Conservation (phyloP, 176 grass and related monocot species). For the Carex cristatella region DNA sequence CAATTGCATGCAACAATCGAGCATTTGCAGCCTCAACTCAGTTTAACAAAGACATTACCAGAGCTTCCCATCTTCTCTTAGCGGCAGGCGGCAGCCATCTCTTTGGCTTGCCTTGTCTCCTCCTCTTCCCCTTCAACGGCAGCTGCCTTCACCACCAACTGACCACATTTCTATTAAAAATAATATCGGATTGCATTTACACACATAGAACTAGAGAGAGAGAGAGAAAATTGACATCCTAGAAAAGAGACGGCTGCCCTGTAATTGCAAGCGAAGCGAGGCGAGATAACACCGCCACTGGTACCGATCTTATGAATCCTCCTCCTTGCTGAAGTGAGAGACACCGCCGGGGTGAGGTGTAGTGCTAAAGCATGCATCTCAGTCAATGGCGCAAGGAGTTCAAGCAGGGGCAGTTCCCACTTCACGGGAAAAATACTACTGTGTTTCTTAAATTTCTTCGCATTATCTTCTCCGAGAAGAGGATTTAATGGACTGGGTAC, state of each 20-base stretch:
- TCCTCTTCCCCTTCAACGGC: conserved; percentile 58
- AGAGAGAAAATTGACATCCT: background rate
- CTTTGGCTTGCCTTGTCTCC: conserved; percentile 72
- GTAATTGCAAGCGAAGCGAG: background rate
- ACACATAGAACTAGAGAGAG: background rate
- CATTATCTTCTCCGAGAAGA: background rate
- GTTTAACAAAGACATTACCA: conserved; percentile 35
- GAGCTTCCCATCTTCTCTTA: conserved; percentile 78
- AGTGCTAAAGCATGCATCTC: conserved; percentile 21
- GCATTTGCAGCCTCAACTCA: background rate
- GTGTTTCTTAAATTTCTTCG: background rate
- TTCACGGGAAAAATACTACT: background rate
- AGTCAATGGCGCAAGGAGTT: conserved; percentile 13
- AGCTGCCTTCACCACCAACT: conserved; percentile 43
- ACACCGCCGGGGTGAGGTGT: background rate
- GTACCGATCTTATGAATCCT: background rate
- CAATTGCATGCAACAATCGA: background rate
- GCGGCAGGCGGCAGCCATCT: conserved; percentile 58
- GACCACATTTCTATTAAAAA: conserved; percentile 11
- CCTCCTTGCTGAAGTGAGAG: background rate
- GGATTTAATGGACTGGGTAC: no score
- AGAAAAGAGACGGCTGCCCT: background rate
- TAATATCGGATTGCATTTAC: background rate
- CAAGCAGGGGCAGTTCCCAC: background rate
- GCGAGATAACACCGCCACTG: background rate